Base-by-base conservation (phyloP, 768 basidiomycete genomes). In the Favolaschia claudopus region DNA sequence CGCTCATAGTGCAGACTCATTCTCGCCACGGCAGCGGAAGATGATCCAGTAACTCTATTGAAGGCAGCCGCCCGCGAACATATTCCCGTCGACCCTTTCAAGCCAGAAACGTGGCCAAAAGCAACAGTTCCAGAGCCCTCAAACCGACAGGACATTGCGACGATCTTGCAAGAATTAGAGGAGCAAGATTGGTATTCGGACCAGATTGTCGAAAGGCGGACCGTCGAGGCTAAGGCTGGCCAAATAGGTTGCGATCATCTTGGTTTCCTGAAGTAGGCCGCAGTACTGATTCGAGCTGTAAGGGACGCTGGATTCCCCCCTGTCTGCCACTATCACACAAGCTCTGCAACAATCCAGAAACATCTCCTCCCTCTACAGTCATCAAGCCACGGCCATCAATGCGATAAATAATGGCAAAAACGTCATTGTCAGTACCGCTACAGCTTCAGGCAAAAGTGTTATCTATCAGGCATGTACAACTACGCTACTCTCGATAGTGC, bases 371-470 rank as follows among this genome's bases (percentile, higher is more conserved):
- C 69, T 95, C 17, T 96, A 94, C 52, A 86, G 73, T 12, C 83
- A 85, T 55, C 94, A 96, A 74, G 85, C 85, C 12, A 77, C 78
- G 24, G 91, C 94, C 3, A 88, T 96, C 60, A 81, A 85, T 61
- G 82, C 86, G 0, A 76, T 94, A 10, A 72, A 77, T 14, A 66
- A 70, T 47, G 83, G 84, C 7, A 82, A 82, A 52, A 80, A 93
- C 71, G 92, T 95, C 24, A 91, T 96, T 32, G 91, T 95, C 27
- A 95, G 93, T 5, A 96, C 94, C 0, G 89, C 89, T 62, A 96
- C 95, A 8, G 93, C 94, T 7, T 94, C 92, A 5, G 93, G 93
- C 4, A 95, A 94, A 76, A 93, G 91, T 73, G 76, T 93, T 14
- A 92, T 94, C 38, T 95, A 93, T 70, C 92, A 94, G 77, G 92